Evolutionary conservation across 768 basidiomycete genomes (phyloP).

Genomic region (Tubosaeta sp.): DNA sequence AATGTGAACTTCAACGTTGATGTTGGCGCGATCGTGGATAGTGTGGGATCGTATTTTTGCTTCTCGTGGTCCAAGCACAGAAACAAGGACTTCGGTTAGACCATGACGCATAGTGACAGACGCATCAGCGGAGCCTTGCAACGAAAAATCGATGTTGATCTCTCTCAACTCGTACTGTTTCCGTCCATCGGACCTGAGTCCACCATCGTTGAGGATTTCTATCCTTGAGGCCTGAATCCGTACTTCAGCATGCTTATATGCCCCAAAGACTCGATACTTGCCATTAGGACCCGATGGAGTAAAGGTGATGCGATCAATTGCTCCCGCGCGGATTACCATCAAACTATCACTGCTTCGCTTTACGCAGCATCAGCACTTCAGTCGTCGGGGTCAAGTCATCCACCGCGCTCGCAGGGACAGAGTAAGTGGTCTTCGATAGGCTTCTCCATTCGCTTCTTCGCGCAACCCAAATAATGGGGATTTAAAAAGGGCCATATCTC

Average conservation of each 20-base stretch:
- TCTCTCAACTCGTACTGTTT: slow-evolving; percentile 89
- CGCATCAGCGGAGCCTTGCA: slow-evolving; percentile 78
- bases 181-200: slow-evolving; percentile 88
- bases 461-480: background rate
- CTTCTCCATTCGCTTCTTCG: background rate
- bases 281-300: background rate
- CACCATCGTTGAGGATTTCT: slow-evolving; percentile 81
- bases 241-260: background rate
- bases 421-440: background rate
- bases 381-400: background rate
- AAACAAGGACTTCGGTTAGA: slow-evolving; percentile 81
- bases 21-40: slow-evolving; percentile 79
- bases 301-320: too few relatives aligned
- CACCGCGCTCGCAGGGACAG: background rate
- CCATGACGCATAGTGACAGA: slow-evolving; percentile 83
- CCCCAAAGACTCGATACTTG: background rate
- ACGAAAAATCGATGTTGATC: slow-evolving; percentile 71
- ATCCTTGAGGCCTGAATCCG: slow-evolving; percentile 44
- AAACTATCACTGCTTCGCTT: too few relatives aligned
- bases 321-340: too few relatives aligned
- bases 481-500: background rate
- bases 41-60: slow-evolving; percentile 76
- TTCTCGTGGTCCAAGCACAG: slow-evolving; percentile 92
- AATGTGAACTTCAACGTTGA: slow-evolving; percentile 86
- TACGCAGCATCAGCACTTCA: too few relatives aligned